Evolutionary conservation across 148 eudicot genomes (phyloP).

Genomic region (Cornus controversa): DNA sequence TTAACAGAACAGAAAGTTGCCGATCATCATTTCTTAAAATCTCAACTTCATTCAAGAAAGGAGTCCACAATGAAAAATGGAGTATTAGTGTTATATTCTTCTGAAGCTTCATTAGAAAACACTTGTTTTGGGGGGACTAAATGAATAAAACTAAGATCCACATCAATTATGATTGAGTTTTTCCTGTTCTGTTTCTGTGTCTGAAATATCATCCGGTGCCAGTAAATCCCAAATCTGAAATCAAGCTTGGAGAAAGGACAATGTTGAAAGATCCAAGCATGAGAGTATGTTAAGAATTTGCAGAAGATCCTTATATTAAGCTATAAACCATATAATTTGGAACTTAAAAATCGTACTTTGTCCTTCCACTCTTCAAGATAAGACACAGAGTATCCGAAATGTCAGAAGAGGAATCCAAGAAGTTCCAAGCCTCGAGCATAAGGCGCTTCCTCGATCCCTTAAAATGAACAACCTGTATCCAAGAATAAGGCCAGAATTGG

Average conservation of each 20-base stretch:
- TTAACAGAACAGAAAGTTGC: too few relatives aligned
- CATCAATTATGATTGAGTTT: too few relatives aligned
- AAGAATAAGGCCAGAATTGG: constrained; percentile 2
- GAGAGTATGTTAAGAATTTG: too few relatives aligned
- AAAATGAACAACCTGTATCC: constrained; percentile 79
- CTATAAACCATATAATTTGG: neutral
- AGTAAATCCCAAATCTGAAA: neutral
- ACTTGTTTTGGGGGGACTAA: neutral
- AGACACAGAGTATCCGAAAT: constrained; percentile 86
- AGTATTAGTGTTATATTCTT: too few relatives aligned
- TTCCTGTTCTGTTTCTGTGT: neutral
- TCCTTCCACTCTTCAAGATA: constrained; percentile 77
- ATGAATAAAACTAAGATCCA: neutral
- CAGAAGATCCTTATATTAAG: neutral
- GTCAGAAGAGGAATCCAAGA: constrained; percentile 45
- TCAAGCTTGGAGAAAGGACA: neutral
- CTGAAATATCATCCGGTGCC: neutral
- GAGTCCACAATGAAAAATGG: too few relatives aligned
- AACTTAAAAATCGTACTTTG: constrained; percentile 78
- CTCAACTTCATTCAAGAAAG: too few relatives aligned
- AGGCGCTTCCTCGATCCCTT: constrained; percentile 96
- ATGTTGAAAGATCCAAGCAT: too few relatives aligned
- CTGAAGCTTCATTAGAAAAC: too few relatives aligned
- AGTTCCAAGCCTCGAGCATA: constrained; percentile 97
- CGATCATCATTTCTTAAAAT: too few relatives aligned